Percentiles rank a stretch among this genome's conserved stretches.
Evolutionary conservation across 805 yeast species (phyloP).

Genomic region (Kregervanrija fluxuum): DNA sequence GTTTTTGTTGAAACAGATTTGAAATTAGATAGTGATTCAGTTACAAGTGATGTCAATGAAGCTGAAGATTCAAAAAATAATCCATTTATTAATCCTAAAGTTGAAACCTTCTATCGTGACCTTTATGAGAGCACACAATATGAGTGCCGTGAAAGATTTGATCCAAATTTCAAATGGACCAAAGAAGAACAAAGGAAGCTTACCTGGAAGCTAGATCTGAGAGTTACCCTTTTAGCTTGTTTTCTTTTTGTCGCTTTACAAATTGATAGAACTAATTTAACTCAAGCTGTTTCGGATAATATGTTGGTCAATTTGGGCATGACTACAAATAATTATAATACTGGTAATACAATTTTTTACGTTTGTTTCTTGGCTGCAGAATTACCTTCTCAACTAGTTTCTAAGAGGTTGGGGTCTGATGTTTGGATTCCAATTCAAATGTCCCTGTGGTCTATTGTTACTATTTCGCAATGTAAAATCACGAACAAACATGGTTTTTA

Average conservation of each 20-base stretch:
- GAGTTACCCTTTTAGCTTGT: conserved; percentile 52
- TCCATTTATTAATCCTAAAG: conserved; percentile 38
- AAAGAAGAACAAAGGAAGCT: conserved; percentile 42
- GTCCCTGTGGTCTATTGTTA: conserved; percentile 48
- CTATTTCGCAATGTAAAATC: conserved; percentile 44
- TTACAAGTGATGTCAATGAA: conserved; percentile 1
- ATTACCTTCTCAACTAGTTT: conserved; percentile 57
- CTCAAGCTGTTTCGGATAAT: conserved; percentile 50
- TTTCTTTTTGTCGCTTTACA: conserved; percentile 53
- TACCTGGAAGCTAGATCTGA: conserved; percentile 45
- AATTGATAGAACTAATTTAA: conserved; percentile 50
- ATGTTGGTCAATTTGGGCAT: conserved; percentile 43
- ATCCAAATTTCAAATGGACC: conserved; percentile 53
- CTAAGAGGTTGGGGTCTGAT: conserved; percentile 60
- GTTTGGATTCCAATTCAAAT: conserved; percentile 55
- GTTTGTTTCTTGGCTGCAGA: conserved; percentile 50
- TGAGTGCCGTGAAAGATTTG: conserved; percentile 49
- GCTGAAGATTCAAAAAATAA: conserved; percentile 12
- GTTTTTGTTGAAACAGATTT: too few relatives aligned
- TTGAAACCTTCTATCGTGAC: conserved; percentile 37
- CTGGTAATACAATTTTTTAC: conserved; percentile 48
- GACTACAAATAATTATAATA: conserved; percentile 52
- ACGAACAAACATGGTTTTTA: conserved; percentile 35
- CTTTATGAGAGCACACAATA: conserved; percentile 43
- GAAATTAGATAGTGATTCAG: neutral